Evolutionary conservation across 2,329 filamentous ascomycete genomes (phyloP).

Genomic region (Berkeleyomyces rouxiae): DNA sequence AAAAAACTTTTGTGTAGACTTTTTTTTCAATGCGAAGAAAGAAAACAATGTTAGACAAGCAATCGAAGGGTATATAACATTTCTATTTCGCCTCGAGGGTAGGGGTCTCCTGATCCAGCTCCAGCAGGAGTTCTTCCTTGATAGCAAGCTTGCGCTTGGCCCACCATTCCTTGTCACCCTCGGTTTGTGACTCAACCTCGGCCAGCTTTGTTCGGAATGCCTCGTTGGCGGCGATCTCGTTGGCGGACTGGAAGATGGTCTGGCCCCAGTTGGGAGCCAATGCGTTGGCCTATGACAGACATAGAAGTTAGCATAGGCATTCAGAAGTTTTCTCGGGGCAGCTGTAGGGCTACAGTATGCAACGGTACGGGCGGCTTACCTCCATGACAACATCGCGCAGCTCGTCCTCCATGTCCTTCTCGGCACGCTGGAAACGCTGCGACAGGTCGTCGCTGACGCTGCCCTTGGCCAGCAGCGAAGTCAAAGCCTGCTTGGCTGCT

Average conservation of each 20-base stretch:
- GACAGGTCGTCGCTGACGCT: slow-evolving; percentile 93
- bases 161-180: slow-evolving; percentile 81
- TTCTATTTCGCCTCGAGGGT: slow-evolving; percentile 21
- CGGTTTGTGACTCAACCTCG: slow-evolving; percentile 54
- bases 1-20: background rate
- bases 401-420: slow-evolving; percentile 96
- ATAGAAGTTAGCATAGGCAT: background rate
- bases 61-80: slow-evolving; percentile 27
- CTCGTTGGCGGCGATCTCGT: slow-evolving; percentile 82
- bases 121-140: slow-evolving; percentile 64
- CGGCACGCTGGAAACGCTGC: slow-evolving; percentile 78
- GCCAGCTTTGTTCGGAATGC: slow-evolving; percentile 57
- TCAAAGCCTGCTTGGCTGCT: slow-evolving; percentile 74
- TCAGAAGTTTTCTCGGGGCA: background rate
- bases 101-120: slow-evolving; percentile 49
- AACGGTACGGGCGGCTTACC: slow-evolving; percentile 32
- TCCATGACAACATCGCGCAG: slow-evolving; percentile 85
- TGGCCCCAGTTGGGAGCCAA: slow-evolving; percentile 81
- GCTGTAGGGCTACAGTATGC: background rate
- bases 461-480: slow-evolving; percentile 67
- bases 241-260: slow-evolving; percentile 90
- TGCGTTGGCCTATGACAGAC: slow-evolving; percentile 62
- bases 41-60: slow-evolving; percentile 44
- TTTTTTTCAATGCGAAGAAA: slow-evolving; percentile 2
- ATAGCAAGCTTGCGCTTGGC: slow-evolving; percentile 63